Conservation (phyloP, 768 basidiomycete species). For the Kwoniella mangroviensis region DNA sequence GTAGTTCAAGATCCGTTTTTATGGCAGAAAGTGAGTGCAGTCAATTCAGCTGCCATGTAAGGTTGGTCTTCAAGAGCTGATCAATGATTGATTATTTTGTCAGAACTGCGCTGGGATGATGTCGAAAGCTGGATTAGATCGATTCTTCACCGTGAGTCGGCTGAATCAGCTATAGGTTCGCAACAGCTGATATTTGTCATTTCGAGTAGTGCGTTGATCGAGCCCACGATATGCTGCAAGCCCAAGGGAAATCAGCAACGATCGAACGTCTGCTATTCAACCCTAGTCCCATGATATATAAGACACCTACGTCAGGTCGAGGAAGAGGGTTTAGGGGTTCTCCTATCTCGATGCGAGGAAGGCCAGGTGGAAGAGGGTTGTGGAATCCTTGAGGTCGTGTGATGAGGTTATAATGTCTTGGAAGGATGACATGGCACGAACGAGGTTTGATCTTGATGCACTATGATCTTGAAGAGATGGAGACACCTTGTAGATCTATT, state of each 20-base stretch:
- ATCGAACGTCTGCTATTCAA: slow-evolving; percentile 20
- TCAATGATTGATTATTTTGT: not conserved
- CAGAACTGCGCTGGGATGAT: slow-evolving; percentile 36
- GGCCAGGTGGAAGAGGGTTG: not conserved
- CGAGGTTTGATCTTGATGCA: not conserved
- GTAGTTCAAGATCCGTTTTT: slow-evolving; percentile 57
- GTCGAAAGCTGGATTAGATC: slow-evolving; percentile 21
- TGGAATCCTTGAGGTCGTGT: not conserved
- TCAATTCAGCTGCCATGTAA: not conserved
- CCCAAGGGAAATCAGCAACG: slow-evolving; percentile 10
- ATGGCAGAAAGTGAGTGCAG: slow-evolving; percentile 50
- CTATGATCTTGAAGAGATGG: not conserved
- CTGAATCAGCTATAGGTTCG: not conserved
- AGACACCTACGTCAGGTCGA: slow-evolving; percentile 6
- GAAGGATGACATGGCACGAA: not conserved
- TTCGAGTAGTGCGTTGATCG: slow-evolving; percentile 21
- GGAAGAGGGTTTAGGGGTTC: slow-evolving; percentile 17
- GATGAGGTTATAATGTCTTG: not conserved
- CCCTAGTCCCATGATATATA: slow-evolving; percentile 5
- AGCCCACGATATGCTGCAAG: slow-evolving; percentile 14
- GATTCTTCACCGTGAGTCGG: slow-evolving; percentile 25
- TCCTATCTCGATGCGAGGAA: not conserved
- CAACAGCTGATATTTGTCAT: not conserved
- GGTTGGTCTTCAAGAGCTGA: not conserved
- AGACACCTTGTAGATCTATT: slow-evolving; percentile 7